phyloP scores from a whole-genome alignment of 345 rosid species.

The Camelina neglecta region DNA sequence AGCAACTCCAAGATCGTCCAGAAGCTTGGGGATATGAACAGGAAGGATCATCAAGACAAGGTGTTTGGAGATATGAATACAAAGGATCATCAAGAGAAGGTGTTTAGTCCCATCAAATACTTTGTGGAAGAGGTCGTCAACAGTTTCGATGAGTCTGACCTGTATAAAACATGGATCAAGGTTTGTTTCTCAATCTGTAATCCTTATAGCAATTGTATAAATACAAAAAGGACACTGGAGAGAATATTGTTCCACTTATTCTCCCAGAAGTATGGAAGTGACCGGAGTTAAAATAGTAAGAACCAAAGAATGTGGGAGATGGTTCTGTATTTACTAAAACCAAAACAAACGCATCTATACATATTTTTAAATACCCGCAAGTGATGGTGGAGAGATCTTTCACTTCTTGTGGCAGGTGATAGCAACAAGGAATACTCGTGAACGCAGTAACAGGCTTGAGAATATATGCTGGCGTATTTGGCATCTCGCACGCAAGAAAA shows the following conservation, averaged over 20 bases:
- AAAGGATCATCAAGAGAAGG: conserved; percentile 51
- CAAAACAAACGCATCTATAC: conserved; percentile 7
- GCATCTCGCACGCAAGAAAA: conserved; percentile 93
- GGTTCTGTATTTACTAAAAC: background rate
- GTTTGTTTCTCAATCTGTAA: conserved; percentile 41
- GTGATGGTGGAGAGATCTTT: conserved; percentile 33
- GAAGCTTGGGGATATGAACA: conserved; percentile 52
- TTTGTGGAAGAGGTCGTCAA: conserved; percentile 88
- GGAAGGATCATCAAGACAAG: conserved; percentile 40
- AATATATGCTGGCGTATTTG: conserved; percentile 98
- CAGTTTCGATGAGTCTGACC: conserved; percentile 84
- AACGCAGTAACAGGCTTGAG: conserved; percentile 86
- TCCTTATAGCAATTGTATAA: conserved; percentile 3
- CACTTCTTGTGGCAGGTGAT: conserved; percentile 61
- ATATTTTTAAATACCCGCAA: conserved; percentile 36
- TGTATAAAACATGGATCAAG: conserved; percentile 91
- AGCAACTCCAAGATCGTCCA: conserved; percentile 54
- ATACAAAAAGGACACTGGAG: background rate
- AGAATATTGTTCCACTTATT: conserved; percentile 7
- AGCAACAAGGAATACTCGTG: conserved; percentile 93
- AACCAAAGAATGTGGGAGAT: background rate
- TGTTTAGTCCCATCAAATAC: conserved; percentile 78
- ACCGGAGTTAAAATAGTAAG: background rate
- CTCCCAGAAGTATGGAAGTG: conserved; percentile 19
- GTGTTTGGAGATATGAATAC: conserved; percentile 45